Evolutionary conservation across 345 rosid species (phyloP), one percentile per base, ranked within the genome.

Genomic region (Moricandia moricandioides): DNA sequence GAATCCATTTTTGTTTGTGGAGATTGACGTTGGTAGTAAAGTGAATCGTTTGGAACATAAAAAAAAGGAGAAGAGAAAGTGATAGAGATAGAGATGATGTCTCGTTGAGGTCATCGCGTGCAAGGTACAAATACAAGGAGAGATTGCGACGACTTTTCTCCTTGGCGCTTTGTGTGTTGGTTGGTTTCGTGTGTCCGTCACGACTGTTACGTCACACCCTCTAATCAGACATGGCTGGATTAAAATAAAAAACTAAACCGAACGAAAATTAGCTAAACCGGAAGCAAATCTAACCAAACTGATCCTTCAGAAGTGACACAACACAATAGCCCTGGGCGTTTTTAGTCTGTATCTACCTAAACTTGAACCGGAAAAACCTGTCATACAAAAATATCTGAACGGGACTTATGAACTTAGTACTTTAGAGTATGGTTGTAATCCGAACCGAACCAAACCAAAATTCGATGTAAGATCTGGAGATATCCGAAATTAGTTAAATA

Each of bases 1-100:
- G 2, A 30, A 71, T 82, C 85, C 86, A 79, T 84, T 54, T 63
- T 60, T 45, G 7, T 39, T 10, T 34, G 26, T 69, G 33, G 57
- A 11, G 5, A 35, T 13, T 18, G 52, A 70, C 71, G 70, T 29
- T 40, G 51, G 7, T 69, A 49, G 35, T 21, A 39, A 62, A 54
- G 49, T 31, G 66, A 31, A 54, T 8, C 55, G 65, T 69, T 75
- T 60, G 13, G 65, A 34, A 54, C 8, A 16, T 14, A 43, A 5
- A n/a, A 59, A 31, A 21, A 21, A 21, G 24, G 24, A 21, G 24
- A 16, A 26, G 8, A 21, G 37, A 74, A 57, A 75, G 47, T n/a
- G 58, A 43, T 29, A 43, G 31, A 6, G 21, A 34, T 8, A 2
- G 3, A 7, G 40, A 35, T 8, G 40, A 35, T 18, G 35, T 5